Conservation (phyloP, 441 rosid genomes). For the Arabidopsis lyrata region DNA sequence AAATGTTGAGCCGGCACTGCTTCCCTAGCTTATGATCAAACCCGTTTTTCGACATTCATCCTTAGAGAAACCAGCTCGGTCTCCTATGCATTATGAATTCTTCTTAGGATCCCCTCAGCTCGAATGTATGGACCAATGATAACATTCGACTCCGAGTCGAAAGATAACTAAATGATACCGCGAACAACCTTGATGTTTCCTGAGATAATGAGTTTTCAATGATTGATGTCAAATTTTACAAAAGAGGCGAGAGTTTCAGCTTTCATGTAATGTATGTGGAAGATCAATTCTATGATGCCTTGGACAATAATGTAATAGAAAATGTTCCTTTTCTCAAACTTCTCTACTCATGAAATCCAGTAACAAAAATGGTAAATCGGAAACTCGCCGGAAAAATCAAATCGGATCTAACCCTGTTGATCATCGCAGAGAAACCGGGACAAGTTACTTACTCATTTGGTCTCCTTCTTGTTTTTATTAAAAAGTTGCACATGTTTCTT, state of each 20-base stretch:
- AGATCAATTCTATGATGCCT: background rate
- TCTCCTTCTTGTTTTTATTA: background rate
- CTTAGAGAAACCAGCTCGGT: background rate
- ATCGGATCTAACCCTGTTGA: too few relatives aligned
- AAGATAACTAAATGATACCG: background rate
- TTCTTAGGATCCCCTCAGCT: background rate
- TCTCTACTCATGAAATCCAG: background rate
- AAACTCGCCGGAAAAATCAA: too few relatives aligned
- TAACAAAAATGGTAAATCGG: too few relatives aligned
- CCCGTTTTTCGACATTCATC: background rate
- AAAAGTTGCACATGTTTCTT: conserved; percentile 20
- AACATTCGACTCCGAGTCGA: background rate
- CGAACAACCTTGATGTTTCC: too few relatives aligned
- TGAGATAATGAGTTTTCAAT: background rate
- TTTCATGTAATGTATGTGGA: background rate
- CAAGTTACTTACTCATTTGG: too few relatives aligned
- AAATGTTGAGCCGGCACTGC: too few relatives aligned
- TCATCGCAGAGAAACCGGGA: too few relatives aligned
- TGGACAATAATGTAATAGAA: background rate
- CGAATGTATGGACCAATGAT: background rate
- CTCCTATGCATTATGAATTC: background rate
- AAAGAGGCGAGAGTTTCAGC: background rate
- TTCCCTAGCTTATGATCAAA: background rate
- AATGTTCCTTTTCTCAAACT: background rate
- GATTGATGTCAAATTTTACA: background rate